Percentiles rank a stretch among this genome's conserved stretches.
phyloP scores from a whole-genome alignment of 108 stramenopile genomes.

The Tribonema minus region DNA sequence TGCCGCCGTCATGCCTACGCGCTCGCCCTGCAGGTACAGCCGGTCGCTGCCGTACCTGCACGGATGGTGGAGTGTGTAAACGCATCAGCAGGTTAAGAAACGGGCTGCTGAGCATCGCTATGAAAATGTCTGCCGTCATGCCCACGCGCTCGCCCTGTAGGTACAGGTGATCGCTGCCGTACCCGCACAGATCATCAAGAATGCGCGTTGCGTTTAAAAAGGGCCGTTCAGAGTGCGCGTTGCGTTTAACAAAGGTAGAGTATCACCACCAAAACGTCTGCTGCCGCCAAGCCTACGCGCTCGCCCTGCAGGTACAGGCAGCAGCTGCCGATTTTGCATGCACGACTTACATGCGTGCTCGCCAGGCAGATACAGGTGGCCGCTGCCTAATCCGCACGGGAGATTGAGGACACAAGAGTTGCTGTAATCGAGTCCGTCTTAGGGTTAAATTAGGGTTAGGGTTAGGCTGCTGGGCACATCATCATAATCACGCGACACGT shows the following conservation, averaged over 20 bases:
- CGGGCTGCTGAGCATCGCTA: background rate
- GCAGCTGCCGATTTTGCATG: background rate
- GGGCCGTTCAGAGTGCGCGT: no score
- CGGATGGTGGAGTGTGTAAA: background rate
- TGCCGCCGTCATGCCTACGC: conserved; percentile 3
- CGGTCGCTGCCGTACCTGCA: background rate
- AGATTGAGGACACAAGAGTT: background rate
- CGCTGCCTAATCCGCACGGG: background rate
- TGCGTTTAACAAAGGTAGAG: no score
- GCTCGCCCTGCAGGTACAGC: conserved; percentile 15
- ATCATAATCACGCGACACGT: no score
- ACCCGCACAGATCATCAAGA: background rate
- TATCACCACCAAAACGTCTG: conserved; percentile 12
- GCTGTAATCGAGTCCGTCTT: no score
- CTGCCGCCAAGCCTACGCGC: background rate
- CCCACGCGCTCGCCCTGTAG: background rate
- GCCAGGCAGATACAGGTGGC: background rate
- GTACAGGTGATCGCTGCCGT: background rate
- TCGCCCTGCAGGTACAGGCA: conserved; percentile 23
- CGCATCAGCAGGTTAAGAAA: background rate
- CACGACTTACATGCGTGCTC: background rate
- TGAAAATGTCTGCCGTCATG: background rate
- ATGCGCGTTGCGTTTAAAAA: background rate
- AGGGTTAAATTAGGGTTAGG: no score
- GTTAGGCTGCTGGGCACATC: no score